These are phyloP conservation scores for Paraphaeosphaeria sporulosa DNA, from an alignment of 2,329 filamentous ascomycete species.

Conservation along the genomic window DNA sequence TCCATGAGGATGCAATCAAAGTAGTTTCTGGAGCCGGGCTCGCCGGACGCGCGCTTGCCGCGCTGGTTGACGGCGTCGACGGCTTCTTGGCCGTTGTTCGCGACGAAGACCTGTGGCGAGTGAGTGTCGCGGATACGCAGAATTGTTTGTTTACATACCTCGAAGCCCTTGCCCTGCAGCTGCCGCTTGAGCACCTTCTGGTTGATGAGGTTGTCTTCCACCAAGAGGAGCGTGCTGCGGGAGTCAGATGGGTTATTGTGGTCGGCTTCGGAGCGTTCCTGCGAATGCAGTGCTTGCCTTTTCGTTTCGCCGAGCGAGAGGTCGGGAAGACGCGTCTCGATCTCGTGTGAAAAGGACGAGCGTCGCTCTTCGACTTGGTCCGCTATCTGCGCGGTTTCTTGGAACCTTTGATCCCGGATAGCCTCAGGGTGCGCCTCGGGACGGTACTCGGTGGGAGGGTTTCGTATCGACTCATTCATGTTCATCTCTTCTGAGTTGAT, in stretches of 20 bases:
- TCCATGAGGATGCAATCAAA: constrained; percentile 53
- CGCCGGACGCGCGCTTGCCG: constrained; percentile 21
- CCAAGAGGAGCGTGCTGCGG: constrained; percentile 48
- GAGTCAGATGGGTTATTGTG: constrained; percentile 25
- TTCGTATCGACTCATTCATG: constrained; percentile 29
- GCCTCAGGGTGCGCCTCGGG: constrained; percentile 37
- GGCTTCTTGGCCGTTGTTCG: constrained; percentile 56
- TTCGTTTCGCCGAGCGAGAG: constrained; percentile 34
- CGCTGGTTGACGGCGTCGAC: constrained; percentile 49
- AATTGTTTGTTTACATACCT: constrained; percentile 32
- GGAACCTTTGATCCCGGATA: constrained; percentile 29
- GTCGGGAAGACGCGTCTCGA: constrained; percentile 23
- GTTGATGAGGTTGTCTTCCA: constrained; percentile 60
- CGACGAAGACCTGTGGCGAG: constrained; percentile 36
- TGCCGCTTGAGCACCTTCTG: constrained; percentile 59
- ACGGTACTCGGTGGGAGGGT: constrained; percentile 43
- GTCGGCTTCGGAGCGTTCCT: constrained; percentile 29
- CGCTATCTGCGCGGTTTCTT: constrained; percentile 30
- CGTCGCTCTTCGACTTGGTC: constrained; percentile 19
- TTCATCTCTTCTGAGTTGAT: constrained; percentile 27
- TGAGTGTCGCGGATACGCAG: background rate
- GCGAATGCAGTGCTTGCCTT: constrained; percentile 30
- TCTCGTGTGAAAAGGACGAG: constrained; percentile 10
- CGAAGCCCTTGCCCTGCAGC: constrained; percentile 53
- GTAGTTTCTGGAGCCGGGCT: constrained; percentile 33